A percentile compares a stretch with the other conserved stretches of the same genome.
Evolutionary conservation across 306 rosid genomes (phyloP).

Genomic region (Glycine soja): DNA sequence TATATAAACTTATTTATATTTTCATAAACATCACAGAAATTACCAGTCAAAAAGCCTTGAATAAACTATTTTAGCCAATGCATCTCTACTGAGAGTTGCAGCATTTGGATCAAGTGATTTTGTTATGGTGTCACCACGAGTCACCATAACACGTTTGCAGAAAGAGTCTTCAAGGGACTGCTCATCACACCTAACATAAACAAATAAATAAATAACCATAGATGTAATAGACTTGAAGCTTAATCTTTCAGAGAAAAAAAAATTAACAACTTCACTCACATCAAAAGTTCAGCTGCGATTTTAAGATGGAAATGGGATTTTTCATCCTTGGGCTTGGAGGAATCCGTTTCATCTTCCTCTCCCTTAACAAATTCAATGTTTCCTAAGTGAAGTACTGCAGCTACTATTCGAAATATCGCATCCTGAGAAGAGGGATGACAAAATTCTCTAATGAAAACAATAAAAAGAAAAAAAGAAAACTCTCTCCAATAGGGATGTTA

Average conservation of each 20-base stretch:
- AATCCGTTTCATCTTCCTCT: conserved; percentile 62
- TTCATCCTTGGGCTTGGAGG: conserved; percentile 90
- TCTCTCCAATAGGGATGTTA: conserved; percentile 17
- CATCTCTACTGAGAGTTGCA: conserved; percentile 87
- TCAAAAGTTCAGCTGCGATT: conserved; percentile 85
- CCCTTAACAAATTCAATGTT: conserved; percentile 89
- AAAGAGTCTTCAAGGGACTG: conserved; percentile 87
- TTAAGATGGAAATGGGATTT: conserved; percentile 75
- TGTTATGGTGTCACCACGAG: conserved; percentile 93
- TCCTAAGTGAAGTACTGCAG: conserved; percentile 95
- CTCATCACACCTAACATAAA: conserved; percentile 77
- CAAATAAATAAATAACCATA: conserved; percentile 11
- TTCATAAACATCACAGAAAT: conserved; percentile 43
- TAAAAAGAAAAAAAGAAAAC: neutral
- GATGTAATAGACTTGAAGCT: conserved; percentile 36
- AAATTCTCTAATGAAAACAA: conserved; percentile 34
- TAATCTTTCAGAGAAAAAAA: conserved; percentile 32
- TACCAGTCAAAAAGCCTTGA: conserved; percentile 95
- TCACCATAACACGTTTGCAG: conserved; percentile 91
- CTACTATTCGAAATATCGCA: conserved; percentile 86
- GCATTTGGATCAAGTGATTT: conserved; percentile 73
- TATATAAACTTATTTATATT: neutral
- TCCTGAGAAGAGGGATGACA: conserved; percentile 61
- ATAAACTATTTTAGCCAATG: conserved; percentile 89
- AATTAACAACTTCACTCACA: conserved; percentile 53